Evolutionary conservation across 169 alveolate genomes (phyloP).

Genomic region (Babesia sp.): DNA sequence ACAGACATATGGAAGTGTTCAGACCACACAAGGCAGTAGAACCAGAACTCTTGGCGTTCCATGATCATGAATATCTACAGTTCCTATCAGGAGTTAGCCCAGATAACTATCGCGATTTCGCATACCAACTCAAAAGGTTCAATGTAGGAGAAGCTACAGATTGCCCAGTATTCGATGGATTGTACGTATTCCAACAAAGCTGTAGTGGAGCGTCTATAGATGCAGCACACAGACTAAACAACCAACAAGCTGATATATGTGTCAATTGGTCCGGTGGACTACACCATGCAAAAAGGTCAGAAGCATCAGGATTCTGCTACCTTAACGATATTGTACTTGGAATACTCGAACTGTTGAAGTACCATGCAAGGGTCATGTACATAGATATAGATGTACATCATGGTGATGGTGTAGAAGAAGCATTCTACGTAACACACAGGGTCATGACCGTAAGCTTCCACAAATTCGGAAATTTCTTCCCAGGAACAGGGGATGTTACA

Average conservation of each 20-base stretch:
- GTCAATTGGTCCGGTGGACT: conserved; percentile 99
- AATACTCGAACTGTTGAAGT: conserved; percentile 94
- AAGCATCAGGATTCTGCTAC: conserved; percentile 99
- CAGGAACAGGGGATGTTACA: conserved; percentile 97
- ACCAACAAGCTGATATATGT: conserved; percentile 93
- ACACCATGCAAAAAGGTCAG: conserved; percentile 96
- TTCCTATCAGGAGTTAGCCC: conserved; percentile 83
- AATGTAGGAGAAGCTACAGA: conserved; percentile 95
- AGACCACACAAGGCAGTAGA: conserved; percentile 95
- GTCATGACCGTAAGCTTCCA: conserved; percentile 98
- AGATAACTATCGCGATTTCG: conserved; percentile 83
- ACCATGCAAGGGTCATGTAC: conserved; percentile 97
- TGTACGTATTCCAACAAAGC: conserved; percentile 94
- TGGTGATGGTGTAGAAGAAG: conserved; percentile 99
- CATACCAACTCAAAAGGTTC: conserved; percentile 85
- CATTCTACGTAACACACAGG: conserved; percentile 95
- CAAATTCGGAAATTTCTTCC: conserved; percentile 98
- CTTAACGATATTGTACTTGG: conserved; percentile 98
- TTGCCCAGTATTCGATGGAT: conserved; percentile 97
- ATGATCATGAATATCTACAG: conserved; percentile 92
- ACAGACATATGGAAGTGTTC: conserved; percentile 94
- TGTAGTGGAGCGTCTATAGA: conserved; percentile 97
- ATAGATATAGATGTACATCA: conserved; percentile 98
- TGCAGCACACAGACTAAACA: conserved; percentile 92
- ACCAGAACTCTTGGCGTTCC: conserved; percentile 93